Evolutionary conservation across 768 basidiomycete genomes (phyloP).

Genomic region (Lactifluus rugatus): DNA sequence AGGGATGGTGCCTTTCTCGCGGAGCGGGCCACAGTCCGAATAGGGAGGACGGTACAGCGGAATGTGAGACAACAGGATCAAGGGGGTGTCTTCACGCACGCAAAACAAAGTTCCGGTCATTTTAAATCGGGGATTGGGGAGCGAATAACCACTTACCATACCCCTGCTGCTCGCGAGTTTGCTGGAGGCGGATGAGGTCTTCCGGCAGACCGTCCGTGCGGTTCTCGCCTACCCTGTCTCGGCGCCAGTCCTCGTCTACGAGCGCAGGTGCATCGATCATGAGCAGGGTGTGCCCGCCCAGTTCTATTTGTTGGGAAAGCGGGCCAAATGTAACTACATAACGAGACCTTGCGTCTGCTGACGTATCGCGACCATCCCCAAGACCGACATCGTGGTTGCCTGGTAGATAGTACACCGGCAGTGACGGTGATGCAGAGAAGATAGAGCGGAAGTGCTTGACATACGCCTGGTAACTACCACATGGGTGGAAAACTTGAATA

Average conservation of each 20-base stretch:
- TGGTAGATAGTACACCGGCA: slow-evolving; percentile 63
- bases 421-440: slow-evolving; percentile 40
- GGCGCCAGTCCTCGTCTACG: slow-evolving; percentile 61
- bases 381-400: slow-evolving; percentile 86
- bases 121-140: slow-evolving; percentile 21
- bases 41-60: slow-evolving; percentile 70
- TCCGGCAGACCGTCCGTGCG: slow-evolving; percentile 37
- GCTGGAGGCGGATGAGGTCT: slow-evolving; percentile 6
- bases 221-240: slow-evolving; percentile 31
- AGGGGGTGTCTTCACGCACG: neutral
- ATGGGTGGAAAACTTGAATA: neutral
- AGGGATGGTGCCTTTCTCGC: slow-evolving; percentile 66
- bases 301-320: slow-evolving; percentile 48
- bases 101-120: neutral
- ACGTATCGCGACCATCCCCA: slow-evolving; percentile 24
- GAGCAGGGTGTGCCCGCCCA: slow-evolving; percentile 65
- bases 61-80: slow-evolving; percentile 59
- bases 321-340: slow-evolving; percentile 72
- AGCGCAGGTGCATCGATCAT: slow-evolving; percentile 67
- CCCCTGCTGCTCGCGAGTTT: neutral
- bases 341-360: slow-evolving; percentile 29
- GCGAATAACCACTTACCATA: neutral
- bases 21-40: slow-evolving; percentile 62
- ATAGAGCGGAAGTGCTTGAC: slow-evolving; percentile 58
- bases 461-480: slow-evolving; percentile 62